These are phyloP conservation scores for Trifolium subterraneum DNA, from an alignment of 306 rosid genomes.

Conservation along the genomic window DNA sequence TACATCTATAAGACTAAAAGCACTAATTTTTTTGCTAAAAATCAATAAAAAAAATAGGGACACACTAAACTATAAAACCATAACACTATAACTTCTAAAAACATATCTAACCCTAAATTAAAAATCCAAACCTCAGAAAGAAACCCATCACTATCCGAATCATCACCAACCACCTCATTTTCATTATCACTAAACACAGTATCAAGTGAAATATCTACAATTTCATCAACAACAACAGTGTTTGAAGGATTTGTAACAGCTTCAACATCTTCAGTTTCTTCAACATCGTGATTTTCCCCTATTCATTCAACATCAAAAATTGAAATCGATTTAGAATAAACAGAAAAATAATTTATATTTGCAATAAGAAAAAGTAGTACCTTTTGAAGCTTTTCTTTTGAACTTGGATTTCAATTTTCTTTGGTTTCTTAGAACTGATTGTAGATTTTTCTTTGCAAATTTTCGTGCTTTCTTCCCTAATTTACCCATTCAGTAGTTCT, in stretches of 20 bases:
- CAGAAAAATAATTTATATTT: no score
- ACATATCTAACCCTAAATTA: no score
- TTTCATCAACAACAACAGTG: conserved; percentile 47
- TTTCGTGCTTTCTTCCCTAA: conserved; percentile 93
- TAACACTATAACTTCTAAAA: no score
- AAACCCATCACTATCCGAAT: no score
- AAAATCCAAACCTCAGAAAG: no score
- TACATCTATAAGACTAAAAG: neutral
- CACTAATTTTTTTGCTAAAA: neutral
- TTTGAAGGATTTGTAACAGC: conserved; percentile 47
- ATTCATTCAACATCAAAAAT: conserved; percentile 27
- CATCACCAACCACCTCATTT: no score
- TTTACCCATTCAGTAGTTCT: no score
- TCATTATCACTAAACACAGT: conserved; percentile 40
- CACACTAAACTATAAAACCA: neutral
- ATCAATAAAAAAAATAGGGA: no score
- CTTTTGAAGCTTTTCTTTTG: conserved; percentile 81
- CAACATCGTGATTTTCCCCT: conserved; percentile 49
- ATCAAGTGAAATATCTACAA: conserved; percentile 58
- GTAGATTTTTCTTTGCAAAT: no score
- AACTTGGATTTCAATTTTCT: conserved; percentile 74
- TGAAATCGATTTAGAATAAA: no score
- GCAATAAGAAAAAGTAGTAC: no score
- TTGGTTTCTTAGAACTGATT: conserved; percentile 65
- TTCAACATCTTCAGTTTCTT: conserved; percentile 53